Percentiles rank a stretch among this genome's conserved stretches.
phyloP scores from a whole-genome alignment of 73 alveolate genomes.

The Urostyla sp. region DNA sequence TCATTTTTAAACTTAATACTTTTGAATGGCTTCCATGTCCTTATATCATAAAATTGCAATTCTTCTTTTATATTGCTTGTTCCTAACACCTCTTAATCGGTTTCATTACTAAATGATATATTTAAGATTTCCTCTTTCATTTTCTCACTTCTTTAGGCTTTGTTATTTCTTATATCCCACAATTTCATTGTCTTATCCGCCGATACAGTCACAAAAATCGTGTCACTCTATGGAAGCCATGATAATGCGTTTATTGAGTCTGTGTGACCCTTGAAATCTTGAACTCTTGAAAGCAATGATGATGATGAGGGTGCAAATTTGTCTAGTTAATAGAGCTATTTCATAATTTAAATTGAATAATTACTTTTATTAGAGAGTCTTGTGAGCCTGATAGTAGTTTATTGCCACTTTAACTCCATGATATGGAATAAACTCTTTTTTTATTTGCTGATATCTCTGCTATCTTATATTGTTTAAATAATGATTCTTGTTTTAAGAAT shows the following conservation, averaged over 20 bases:
- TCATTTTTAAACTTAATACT: conserved; percentile 30
- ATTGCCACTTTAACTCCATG: conserved; percentile 9
- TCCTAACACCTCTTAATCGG: conserved; percentile 47
- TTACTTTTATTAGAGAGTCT: conserved; percentile 13
- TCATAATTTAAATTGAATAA: neutral
- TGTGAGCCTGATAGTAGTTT: conserved; percentile 4
- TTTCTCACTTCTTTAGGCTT: conserved; percentile 1
- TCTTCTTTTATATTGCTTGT: conserved; percentile 51
- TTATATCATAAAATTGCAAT: conserved; percentile 38
- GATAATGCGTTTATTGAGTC: neutral
- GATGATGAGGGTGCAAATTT: neutral
- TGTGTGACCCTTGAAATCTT: conserved; percentile 51
- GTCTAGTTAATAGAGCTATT: neutral
- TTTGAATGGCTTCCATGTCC: conserved; percentile 39
- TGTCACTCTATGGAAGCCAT: conserved; percentile 47
- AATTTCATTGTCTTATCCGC: conserved; percentile 43
- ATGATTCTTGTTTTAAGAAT: neutral
- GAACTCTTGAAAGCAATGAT: neutral
- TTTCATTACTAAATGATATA: conserved; percentile 31
- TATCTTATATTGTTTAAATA: conserved; percentile 15
- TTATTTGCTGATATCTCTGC: conserved; percentile 5
- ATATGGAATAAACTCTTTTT: conserved; percentile 2
- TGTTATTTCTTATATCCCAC: conserved; percentile 48
- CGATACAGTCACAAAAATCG: conserved; percentile 36
- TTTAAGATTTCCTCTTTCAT: conserved; percentile 44